Evolutionary conservation across 345 rosid species (phyloP), one percentile per base, ranked within the genome.

Genomic region (Gossypium turneri): DNA sequence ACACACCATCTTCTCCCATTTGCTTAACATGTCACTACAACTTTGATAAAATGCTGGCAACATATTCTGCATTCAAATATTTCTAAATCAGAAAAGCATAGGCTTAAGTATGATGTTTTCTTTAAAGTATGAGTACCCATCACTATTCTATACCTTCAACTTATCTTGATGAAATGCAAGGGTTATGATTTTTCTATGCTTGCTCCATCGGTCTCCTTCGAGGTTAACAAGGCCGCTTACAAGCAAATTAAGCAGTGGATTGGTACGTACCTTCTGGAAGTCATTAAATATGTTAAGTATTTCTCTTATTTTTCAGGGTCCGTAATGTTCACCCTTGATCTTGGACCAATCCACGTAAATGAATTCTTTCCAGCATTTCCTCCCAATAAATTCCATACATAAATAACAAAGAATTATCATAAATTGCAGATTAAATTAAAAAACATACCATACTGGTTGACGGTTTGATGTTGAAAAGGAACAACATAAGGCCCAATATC

Each of bases 191-290:
- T 70, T 82, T 60, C 85, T 79, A 63, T 58, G 89, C 65, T 74
- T 81, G 3, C 81, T 82, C 94, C 92, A 90, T 81, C 83, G 72
- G 12, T 85, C 83, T 8, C 85, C 88, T 29, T 77, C 82, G 13
- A 83, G 84, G 76, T 41, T 76, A 45, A 56, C 78, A 12, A 90
- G 85, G 51, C 92, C 88, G 60, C 74, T 72, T 4, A 76, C 73
- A n/a, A 89, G 79, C 43, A 84, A 73, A 51, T 44, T 79, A 3
- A 67, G 56, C 16, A 81, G 67, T n/a, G 83, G 76, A 15, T 79
- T 58, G 5, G 12, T 27, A 72, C 57, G 47, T 5, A 83, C 73
- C 78, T 78, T 87, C 24, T 73, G 85, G 79, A 34, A 4, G 7
- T 34, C 38, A 34, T 34, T 34, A 34, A 34, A 34, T 4, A 4